Evolutionary conservation across 2,329 filamentous ascomycete genomes (phyloP).

Genomic region (Penicillium polonicum): DNA sequence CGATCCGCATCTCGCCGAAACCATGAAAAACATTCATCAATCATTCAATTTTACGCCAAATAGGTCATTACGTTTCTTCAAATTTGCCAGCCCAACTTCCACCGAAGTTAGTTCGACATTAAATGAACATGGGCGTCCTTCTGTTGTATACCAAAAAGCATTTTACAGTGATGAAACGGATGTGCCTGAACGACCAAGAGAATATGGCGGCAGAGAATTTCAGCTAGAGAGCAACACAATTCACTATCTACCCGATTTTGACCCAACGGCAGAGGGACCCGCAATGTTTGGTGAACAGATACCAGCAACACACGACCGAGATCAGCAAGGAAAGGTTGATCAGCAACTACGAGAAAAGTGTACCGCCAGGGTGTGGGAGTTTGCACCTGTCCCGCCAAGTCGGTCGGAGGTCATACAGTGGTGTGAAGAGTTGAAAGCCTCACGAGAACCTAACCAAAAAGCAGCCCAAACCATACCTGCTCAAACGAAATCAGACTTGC

Average conservation of each 20-base stretch:
- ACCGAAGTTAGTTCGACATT: constrained; percentile 58
- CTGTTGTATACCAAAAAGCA: constrained; percentile 77
- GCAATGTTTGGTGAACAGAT: constrained; percentile 57
- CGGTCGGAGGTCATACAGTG: constrained; percentile 68
- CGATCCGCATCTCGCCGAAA: constrained; percentile 21
- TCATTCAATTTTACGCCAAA: constrained; percentile 31
- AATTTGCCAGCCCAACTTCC: constrained; percentile 26
- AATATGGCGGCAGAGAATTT: constrained; percentile 88
- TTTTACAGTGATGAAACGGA: constrained; percentile 83
- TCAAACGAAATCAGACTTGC: constrained; percentile 32
- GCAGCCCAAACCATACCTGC: constrained; percentile 8
- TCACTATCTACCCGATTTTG: constrained; percentile 77
- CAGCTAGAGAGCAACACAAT: constrained; percentile 71
- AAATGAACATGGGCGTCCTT: constrained; percentile 56
- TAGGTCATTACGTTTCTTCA: constrained; percentile 28
- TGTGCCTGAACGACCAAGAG: constrained; percentile 70
- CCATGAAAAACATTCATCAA: constrained; percentile 25
- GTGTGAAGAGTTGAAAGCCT: constrained; percentile 50
- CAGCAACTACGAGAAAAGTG: constrained; percentile 58
- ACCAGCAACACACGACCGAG: constrained; percentile 50
- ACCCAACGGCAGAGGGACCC: constrained; percentile 58
- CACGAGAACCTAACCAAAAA: constrained; percentile 1
- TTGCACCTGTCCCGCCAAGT: constrained; percentile 68
- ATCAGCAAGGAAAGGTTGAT: constrained; percentile 52
- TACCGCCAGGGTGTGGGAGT: constrained; percentile 71